Evolutionary conservation across 176 grass and related monocot genomes (phyloP), one percentile per base, ranked within the genome.

Genomic region (Cenchrus fungigraminus): DNA sequence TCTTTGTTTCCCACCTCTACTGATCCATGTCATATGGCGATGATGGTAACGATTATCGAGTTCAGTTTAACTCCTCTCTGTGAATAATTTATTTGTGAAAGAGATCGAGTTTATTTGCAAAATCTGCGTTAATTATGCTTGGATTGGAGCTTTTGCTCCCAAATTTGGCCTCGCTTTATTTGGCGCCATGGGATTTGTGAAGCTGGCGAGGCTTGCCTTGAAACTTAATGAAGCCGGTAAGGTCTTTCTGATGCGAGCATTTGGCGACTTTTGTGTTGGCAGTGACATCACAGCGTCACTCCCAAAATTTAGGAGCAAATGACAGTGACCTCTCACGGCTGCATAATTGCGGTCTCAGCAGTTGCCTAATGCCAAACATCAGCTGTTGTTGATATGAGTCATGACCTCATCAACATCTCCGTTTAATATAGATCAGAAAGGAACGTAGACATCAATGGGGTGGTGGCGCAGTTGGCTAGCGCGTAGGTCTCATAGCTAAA

Each of bases 401-500:
- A 32, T 32, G 31, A 32, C 31, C 31, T 32, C 31, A 32, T 32
- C 31, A 32, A 32, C 31, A 32, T 32, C 1, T 32, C 1, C 1
- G 31, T 1, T 32, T 32, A 32, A 32, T 32, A 32, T 1, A 8
- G 8, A 46, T 0, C 6, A 46, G 7, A 46, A 46, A 46, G 9
- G 45, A 6, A 17, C 15, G 6, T 4, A 8, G 1, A 6, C 40
- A 74, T 12, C 3, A 62, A 29, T 0, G 54, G 54, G 91, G 82
- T 94, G 87, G 87, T 90, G 87, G 91, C 87, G 89, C 89, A 94
- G 89, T 94, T 97, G 89, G 91, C 71, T 90, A 94, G 94, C 80
- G 91, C 84, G 87, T 88, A 88, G 89, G 84, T 94, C 82, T 94
- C 94, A 85, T 89, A 88, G 83, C 82, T 77, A 25, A 43, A 12